Conservation (phyloP, 169 alveolate species). For the Perkinsus chesapeaki region DNA sequence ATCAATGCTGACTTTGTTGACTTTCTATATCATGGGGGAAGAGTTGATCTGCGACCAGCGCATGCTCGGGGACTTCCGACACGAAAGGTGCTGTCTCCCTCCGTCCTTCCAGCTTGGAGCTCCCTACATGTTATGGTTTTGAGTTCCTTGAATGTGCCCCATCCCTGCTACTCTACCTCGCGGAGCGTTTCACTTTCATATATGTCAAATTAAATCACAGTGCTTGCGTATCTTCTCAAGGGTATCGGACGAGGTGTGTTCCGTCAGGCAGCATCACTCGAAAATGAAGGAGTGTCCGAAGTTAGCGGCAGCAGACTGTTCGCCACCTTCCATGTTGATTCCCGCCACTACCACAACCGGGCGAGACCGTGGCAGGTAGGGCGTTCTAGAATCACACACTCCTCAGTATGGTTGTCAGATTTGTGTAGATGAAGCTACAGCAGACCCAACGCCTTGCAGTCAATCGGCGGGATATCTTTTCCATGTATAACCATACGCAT, state of each 20-base stretch:
- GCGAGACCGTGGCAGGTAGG: background rate
- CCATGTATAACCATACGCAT: background rate
- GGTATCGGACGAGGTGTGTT: too few relatives aligned
- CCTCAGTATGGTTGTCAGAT: background rate
- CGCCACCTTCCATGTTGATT: background rate
- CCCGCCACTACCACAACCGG: background rate
- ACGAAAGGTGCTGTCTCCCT: too few relatives aligned
- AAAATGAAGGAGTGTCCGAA: background rate
- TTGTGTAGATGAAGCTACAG: background rate
- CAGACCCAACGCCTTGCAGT: background rate
- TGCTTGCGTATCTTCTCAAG: too few relatives aligned
- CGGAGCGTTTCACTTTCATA: too few relatives aligned
- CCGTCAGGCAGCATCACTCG: background rate
- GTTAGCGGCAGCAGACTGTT: background rate
- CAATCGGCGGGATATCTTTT: background rate
- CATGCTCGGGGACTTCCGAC: background rate
- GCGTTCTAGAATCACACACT: background rate
- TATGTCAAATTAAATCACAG: too few relatives aligned
- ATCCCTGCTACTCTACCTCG: too few relatives aligned
- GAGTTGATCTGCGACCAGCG: background rate
- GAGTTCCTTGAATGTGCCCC: too few relatives aligned
- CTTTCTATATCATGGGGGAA: background rate
- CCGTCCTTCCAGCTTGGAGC: too few relatives aligned
- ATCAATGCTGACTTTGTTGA: background rate
- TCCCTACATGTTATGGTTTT: too few relatives aligned